These are phyloP conservation scores for Fusarium nisikadoi DNA, from an alignment of 2,329 filamentous ascomycete genomes.

Conservation along the genomic window DNA sequence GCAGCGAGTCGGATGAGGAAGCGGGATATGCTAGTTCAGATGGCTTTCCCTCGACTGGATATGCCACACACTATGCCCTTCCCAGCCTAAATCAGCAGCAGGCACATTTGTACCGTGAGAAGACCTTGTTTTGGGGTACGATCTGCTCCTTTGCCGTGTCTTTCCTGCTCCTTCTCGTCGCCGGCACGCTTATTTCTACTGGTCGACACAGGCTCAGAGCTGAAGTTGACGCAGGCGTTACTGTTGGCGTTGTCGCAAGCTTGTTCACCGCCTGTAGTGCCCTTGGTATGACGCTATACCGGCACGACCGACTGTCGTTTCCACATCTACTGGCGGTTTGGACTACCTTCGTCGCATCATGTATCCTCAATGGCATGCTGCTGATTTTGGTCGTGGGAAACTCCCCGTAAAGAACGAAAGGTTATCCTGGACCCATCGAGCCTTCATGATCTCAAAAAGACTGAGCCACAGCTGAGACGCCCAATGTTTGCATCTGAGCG, in stretches of 20 bases:
- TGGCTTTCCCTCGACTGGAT: slow-evolving; percentile 61
- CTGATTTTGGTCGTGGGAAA: slow-evolving; percentile 56
- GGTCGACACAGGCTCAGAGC: slow-evolving; percentile 73
- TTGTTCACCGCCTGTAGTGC: slow-evolving; percentile 71
- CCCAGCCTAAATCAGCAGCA: slow-evolving; percentile 64
- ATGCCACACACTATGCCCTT: slow-evolving; percentile 65
- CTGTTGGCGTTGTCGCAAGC: slow-evolving; percentile 75
- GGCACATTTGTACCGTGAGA: slow-evolving; percentile 62
- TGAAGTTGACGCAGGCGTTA: slow-evolving; percentile 79
- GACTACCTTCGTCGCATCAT: slow-evolving; percentile 51
- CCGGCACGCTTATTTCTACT: slow-evolving; percentile 72
- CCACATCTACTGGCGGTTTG: slow-evolving; percentile 56
- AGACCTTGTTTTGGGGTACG: slow-evolving; percentile 64
- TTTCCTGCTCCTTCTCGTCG: slow-evolving; percentile 71
- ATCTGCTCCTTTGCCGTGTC: slow-evolving; percentile 67
- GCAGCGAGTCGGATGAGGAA: slow-evolving; percentile 55
- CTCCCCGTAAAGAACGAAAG: slow-evolving; percentile 29
- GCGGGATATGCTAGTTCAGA: slow-evolving; percentile 66
- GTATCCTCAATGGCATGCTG: slow-evolving; percentile 57
- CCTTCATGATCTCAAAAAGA: not conserved
- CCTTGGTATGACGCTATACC: slow-evolving; percentile 67
- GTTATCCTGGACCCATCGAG: not conserved
- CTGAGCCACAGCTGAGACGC: slow-evolving; percentile 10
- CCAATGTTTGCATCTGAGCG: slow-evolving; percentile 6
- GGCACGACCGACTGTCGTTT: slow-evolving; percentile 57